These are phyloP conservation scores for Solanum clarkiae DNA, from an alignment of 257 asterid genomes.

Conservation along the genomic window DNA sequence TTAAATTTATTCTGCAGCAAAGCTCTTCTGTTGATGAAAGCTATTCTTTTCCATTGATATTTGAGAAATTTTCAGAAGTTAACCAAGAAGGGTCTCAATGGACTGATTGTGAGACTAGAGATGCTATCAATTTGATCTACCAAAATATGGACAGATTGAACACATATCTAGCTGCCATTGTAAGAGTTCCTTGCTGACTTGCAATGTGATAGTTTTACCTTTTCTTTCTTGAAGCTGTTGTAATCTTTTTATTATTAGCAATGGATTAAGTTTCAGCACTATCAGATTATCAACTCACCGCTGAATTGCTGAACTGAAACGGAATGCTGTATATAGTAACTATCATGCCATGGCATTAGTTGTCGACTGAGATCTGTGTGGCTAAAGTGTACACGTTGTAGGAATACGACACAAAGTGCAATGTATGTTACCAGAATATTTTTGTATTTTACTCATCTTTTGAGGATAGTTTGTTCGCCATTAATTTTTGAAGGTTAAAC, in stretches of 20 bases:
- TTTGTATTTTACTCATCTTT: background rate
- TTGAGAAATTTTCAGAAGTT: conserved; percentile 81
- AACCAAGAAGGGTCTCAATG: conserved; percentile 82
- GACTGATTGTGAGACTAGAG: conserved; percentile 76
- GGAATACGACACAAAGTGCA: background rate
- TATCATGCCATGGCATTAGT: background rate
- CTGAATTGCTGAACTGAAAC: background rate
- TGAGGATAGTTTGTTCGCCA: conserved; percentile 1
- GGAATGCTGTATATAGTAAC: background rate
- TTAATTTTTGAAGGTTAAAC: conserved; percentile 52
- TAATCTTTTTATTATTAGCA: background rate
- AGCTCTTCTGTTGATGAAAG: conserved; percentile 87
- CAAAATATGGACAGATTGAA: conserved; percentile 69
- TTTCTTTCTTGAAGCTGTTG: background rate
- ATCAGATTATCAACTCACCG: background rate
- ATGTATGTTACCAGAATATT: background rate
- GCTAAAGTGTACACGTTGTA: background rate
- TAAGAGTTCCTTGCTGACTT: conserved; percentile 29
- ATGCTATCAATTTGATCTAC: conserved; percentile 65
- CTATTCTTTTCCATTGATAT: conserved; percentile 67
- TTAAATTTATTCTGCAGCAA: conserved; percentile 42
- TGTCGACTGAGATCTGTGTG: background rate
- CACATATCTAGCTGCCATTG: conserved; percentile 65
- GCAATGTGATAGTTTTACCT: background rate
- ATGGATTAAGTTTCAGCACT: background rate